A percentile compares a stretch with the other conserved stretches of the same genome.
These are phyloP conservation scores for Pseudodiploospora longispora DNA, from an alignment of 2,329 filamentous ascomycete genomes.

Conservation along the genomic window DNA sequence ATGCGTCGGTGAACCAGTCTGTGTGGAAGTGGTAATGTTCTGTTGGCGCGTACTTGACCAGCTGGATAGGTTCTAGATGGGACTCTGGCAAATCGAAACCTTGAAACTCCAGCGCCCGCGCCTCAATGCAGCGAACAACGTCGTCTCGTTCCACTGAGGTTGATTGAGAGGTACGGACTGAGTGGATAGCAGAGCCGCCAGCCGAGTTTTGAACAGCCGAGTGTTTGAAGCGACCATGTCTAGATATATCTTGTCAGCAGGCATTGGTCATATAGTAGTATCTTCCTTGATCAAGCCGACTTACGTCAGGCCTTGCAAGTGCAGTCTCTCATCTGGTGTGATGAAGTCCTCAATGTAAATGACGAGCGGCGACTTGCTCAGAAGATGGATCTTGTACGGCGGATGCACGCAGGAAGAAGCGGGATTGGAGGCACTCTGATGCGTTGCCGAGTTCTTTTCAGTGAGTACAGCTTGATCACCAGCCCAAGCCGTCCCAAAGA, in stretches of 20 bases:
- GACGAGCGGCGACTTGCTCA: slow-evolving; percentile 41
- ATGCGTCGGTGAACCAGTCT: slow-evolving; percentile 39
- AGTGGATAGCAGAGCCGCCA: slow-evolving; percentile 24
- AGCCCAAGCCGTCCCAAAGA: too few species aligned
- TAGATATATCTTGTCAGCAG: slow-evolving; percentile 11
- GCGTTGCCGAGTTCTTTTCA: too few species aligned
- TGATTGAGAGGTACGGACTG: slow-evolving; percentile 37
- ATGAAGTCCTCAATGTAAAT: slow-evolving; percentile 42
- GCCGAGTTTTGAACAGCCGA: slow-evolving; percentile 32
- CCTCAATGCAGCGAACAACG: slow-evolving; percentile 38
- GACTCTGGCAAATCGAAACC: slow-evolving; percentile 28
- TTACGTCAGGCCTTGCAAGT: slow-evolving; percentile 36
- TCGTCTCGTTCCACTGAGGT: slow-evolving; percentile 32
- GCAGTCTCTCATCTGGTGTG: slow-evolving; percentile 30
- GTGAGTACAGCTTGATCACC: too few species aligned
- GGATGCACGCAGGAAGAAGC: slow-evolving; percentile 16
- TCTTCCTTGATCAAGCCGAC: slow-evolving; percentile 5
- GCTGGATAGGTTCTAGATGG: slow-evolving; percentile 39
- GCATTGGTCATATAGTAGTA: too few species aligned
- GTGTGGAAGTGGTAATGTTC: slow-evolving; percentile 43
- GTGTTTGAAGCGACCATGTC: slow-evolving; percentile 34
- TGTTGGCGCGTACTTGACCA: slow-evolving; percentile 36
- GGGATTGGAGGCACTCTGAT: too few species aligned
- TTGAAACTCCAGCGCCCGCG: slow-evolving; percentile 37
- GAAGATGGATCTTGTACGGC: slow-evolving; percentile 33